phyloP scores from a whole-genome alignment of 768 basidiomycete species.

The Boletus barrowsii region DNA sequence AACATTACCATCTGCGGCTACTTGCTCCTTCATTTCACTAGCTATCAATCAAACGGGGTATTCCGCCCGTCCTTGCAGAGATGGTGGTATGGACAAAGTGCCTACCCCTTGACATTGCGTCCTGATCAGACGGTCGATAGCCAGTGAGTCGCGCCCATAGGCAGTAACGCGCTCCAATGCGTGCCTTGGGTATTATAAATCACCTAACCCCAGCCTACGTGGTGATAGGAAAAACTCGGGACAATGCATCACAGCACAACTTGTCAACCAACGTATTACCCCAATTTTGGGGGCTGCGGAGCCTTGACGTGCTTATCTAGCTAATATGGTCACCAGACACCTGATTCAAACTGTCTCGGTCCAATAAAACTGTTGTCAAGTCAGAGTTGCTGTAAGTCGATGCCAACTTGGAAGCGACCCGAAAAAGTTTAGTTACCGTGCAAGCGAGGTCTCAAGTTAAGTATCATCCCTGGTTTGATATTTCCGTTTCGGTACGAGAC shows the following conservation, averaged over 20 bases:
- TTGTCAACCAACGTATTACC: background rate
- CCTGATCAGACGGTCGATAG: background rate
- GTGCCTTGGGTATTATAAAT: background rate
- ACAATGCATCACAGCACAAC: background rate
- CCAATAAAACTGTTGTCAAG: background rate
- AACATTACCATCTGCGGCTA: background rate
- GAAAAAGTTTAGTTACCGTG: no score
- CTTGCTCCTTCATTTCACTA: slow-evolving; percentile 11
- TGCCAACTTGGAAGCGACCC: no score
- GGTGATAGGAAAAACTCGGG: background rate
- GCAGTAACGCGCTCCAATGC: background rate
- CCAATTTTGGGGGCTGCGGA: background rate
- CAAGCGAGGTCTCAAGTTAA: no score
- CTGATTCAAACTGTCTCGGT: background rate
- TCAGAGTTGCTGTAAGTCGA: no score
- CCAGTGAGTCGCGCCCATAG: background rate
- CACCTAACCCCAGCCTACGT: background rate
- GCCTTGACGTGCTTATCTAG: background rate
- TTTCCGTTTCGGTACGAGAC: no score
- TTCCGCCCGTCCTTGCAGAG: background rate
- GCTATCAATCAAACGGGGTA: background rate
- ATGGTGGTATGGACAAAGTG: background rate
- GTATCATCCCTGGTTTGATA: no score
- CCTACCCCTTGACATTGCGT: background rate
- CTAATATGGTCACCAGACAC: background rate